phyloP scores from a whole-genome alignment of 495 filamentous ascomycete genomes.

The Neurospora cerealis region DNA sequence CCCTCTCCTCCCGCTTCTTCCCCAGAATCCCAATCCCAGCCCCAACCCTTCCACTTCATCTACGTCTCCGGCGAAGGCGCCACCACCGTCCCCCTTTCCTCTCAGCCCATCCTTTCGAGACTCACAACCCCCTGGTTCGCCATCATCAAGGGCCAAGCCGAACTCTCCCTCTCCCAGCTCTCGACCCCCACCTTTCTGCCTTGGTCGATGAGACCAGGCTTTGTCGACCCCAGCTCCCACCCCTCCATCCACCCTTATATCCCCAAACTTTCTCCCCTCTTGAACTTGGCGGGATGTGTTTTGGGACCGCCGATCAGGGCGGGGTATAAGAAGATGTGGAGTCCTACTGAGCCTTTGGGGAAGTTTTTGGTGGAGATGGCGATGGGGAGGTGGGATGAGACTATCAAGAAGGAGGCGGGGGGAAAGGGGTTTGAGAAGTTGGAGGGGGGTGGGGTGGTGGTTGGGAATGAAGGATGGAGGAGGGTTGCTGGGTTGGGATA shows the following conservation, averaged over 20 bases:
- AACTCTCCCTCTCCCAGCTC: constrained; percentile 40
- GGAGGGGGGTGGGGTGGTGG: constrained; percentile 31
- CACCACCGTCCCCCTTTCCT: constrained; percentile 35
- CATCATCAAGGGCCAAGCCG: constrained; percentile 51
- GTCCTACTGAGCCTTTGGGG: constrained; percentile 33
- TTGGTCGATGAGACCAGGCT: constrained; percentile 39
- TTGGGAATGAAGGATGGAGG: constrained; percentile 40
- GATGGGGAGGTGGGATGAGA: constrained; percentile 38
- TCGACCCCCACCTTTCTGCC: not conserved
- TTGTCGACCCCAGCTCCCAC: constrained; percentile 40
- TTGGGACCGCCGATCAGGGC: constrained; percentile 13
- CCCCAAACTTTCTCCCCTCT: constrained; percentile 11
- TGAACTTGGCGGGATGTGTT: constrained; percentile 5
- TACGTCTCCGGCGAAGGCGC: constrained; percentile 56
- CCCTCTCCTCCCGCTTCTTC: constrained; percentile 45
- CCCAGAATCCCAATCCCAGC: not conserved
- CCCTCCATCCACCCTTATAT: constrained; percentile 40
- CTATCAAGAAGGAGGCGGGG: constrained; percentile 23
- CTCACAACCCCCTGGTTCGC: not conserved
- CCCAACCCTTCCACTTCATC: constrained; percentile 52
- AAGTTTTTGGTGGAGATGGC: constrained; percentile 46
- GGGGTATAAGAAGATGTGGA: constrained; percentile 15
- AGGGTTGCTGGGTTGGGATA: constrained; percentile 28
- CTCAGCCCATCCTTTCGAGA: constrained; percentile 46
- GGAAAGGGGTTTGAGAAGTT: constrained; percentile 34